These are phyloP conservation scores for Hippophae rhamnoides DNA, from an alignment of 306 rosid genomes.

Conservation along the genomic window DNA sequence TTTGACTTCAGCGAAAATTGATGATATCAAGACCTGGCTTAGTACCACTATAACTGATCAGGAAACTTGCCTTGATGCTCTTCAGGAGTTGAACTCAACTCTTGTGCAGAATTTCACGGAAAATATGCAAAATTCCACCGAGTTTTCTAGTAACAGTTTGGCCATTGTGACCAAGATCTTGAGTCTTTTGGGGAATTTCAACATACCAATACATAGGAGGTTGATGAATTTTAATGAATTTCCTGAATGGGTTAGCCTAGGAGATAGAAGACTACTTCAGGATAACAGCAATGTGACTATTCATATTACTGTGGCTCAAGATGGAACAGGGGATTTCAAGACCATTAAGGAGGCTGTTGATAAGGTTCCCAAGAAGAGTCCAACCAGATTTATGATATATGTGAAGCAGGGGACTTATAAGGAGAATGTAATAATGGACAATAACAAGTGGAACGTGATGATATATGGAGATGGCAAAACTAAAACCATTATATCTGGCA, in stretches of 20 bases:
- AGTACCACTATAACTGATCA: constrained; percentile 65
- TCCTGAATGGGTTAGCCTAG: constrained; percentile 65
- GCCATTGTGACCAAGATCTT: constrained; percentile 63
- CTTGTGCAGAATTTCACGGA: constrained; percentile 11
- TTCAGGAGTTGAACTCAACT: constrained; percentile 50
- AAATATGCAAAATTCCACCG: constrained; percentile 52
- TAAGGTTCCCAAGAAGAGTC: constrained; percentile 50
- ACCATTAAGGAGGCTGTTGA: constrained; percentile 49
- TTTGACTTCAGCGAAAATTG: constrained; percentile 25
- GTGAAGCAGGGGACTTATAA: constrained; percentile 66
- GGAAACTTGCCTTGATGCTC: constrained; percentile 71
- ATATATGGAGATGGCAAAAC: constrained; percentile 65
- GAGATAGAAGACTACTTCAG: constrained; percentile 55
- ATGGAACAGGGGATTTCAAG: constrained; percentile 43
- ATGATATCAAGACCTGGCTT: constrained; percentile 57
- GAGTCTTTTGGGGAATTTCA: constrained; percentile 25
- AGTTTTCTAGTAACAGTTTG: constrained; percentile 69
- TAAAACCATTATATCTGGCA: constrained; percentile 51
- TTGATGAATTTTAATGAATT: constrained; percentile 32
- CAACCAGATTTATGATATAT: constrained; percentile 39
- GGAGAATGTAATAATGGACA: constrained; percentile 67
- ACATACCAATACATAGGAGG: constrained; percentile 50
- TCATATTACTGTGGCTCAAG: constrained; percentile 55
- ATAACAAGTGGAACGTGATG: constrained; percentile 83
- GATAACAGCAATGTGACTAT: constrained; percentile 11